These are phyloP conservation scores for Ananas comosus DNA, from an alignment of 176 grass and related monocot species.

Conservation along the genomic window DNA sequence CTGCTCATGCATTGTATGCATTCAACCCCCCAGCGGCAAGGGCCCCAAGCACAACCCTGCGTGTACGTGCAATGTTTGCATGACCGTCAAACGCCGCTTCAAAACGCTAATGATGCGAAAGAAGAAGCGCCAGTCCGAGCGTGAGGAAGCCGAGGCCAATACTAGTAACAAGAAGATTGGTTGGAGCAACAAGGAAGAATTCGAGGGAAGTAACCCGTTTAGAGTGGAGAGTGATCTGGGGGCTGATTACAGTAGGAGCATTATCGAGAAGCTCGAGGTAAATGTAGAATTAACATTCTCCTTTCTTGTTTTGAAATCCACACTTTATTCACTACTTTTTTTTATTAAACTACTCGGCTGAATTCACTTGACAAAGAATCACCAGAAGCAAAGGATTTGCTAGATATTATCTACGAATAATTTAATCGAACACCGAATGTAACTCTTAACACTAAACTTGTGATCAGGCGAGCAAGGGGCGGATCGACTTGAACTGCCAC, in stretches of 20 bases:
- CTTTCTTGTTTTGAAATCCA: no score
- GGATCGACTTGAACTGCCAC: conserved; percentile 85
- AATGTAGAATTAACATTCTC: no score
- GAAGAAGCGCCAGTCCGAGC: conserved; percentile 85
- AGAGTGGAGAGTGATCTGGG: conserved; percentile 42
- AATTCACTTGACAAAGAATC: no score
- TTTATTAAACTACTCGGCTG: no score
- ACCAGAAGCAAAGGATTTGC: no score
- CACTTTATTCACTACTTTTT: no score
- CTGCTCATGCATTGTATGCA: conserved; percentile 97
- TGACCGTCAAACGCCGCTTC: conserved; percentile 90
- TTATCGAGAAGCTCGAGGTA: conserved; percentile 35
- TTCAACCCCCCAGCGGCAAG: conserved; percentile 96
- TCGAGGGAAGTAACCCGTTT: conserved; percentile 52
- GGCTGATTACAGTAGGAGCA: conserved; percentile 4
- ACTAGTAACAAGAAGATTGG: conserved; percentile 51
- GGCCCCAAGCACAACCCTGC: conserved; percentile 84
- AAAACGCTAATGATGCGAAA: conserved; percentile 98
- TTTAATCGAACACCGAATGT: no score
- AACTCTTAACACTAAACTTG: no score
- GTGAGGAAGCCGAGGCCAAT: conserved; percentile 63
- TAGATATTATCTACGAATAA: no score
- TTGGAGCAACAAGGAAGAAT: conserved; percentile 66
- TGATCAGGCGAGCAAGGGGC: conserved; percentile 30
- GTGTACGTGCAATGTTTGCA: conserved; percentile 93